Evolutionary conservation across 768 basidiomycete species (phyloP), one percentile per base, ranked within the genome.

Genomic region (Pleurotus eryngii): DNA sequence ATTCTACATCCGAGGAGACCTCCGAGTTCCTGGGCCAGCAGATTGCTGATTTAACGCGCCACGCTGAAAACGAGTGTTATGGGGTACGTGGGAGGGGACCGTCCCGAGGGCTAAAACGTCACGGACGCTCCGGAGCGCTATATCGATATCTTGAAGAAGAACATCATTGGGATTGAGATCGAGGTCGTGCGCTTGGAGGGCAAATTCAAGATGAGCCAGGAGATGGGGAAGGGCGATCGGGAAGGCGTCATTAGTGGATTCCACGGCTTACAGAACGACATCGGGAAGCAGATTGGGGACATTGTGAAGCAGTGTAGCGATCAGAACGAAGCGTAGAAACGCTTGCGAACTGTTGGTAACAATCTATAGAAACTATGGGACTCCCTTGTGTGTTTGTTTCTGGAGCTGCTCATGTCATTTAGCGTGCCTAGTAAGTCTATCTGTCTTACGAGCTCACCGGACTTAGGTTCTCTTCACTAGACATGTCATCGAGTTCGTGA

Each of bases 141-240:
- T 50, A 38, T 61, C 9, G 60, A 57, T 35, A 37, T 65, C 51
- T 46, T 68, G 27, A 65, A 68, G 60, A 68, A 67, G 60, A 63
- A 61, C 3, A 67, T 68, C 46, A 58, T 68, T 14, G 67, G 67
- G 4, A 48, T 68, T 22, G 67, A 68, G 61, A 35, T 68, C 12
- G 55, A 57, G 58, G 63, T 68, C 30, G 59, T 54, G 38, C 24
- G 55, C 20, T 58, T 68, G 26, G 67, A 45, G 6, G 67, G 67
- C 14, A 63, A 61, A 58, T 66, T 50, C 50, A 68, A 68, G 59
- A 65, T 68, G 63, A 63, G 61, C 26, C 67, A 68, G 61, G 67
- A 68, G 59, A 3, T 59, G 49, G 17, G 48, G 2, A 57, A 46
- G 11, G 65, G 65, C 1, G 67, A 68, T 57, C 22, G 61, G n/a